Base-by-base conservation (phyloP, 805 yeast genomes). In the Candida caryicola region DNA sequence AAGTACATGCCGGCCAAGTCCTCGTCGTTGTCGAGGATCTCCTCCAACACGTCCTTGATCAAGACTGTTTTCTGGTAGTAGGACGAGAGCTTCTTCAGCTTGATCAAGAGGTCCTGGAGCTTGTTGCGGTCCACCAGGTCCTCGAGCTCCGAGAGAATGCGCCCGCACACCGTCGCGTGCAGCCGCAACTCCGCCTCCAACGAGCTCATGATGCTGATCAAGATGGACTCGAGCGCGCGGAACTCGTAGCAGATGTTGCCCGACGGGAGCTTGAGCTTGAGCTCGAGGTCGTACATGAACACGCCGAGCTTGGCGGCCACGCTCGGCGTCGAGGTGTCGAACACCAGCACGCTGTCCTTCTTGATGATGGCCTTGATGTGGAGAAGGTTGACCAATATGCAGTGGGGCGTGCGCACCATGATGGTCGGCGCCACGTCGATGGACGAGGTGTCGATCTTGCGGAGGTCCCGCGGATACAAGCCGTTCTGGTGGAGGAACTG, bases 331-430 rank as follows among this genome's bases (percentile, higher is more conserved):
- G 81, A 69, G 10, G 87, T 81, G 54, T 93, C 98, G 60, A 93
- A 93, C 1, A 93, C 74, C 63, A 85, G 74, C 7, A 93, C 95
- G 45, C 74, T 68, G 51, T 91, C 87, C 29, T 77, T 73, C 51
- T 84, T 85, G n/a, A 93, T 78, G 33, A 93, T 70, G 1, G 97
- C 98, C 47, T 93, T 84, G 34, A 93, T 88, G 57, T 90, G 93
- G 27, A 93, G 64, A 53, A 93, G 62, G 55, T 89, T 90, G 34
- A 93, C 79, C 37, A 93, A 66, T 14, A 91, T 85, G 36, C 95
- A 83, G 46, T 77, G 76, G 17, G 77, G 73, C n/a, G 67, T 52
- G 42, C 97, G 74, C 16, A 89, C 88, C 43, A 90, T 81, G 32
- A 93, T 83, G 14, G 88, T 79, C 0, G 99, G 99, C 3, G 90